These are phyloP conservation scores for Ceratobasidium sp. DNA, from an alignment of 1,284 basidiomycete species.

Conservation along the genomic window DNA sequence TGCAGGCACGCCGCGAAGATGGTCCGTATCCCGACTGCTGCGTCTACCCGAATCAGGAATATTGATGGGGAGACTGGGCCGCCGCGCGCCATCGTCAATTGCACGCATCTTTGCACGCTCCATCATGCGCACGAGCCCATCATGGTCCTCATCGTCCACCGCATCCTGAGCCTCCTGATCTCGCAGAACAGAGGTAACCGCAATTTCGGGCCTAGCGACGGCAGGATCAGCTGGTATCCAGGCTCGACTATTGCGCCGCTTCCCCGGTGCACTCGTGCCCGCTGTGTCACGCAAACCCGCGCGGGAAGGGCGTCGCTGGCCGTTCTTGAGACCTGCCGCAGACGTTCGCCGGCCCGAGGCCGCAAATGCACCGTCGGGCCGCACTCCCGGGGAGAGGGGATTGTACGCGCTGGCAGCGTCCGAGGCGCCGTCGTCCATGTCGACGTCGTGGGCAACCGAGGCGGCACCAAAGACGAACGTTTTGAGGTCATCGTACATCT, in stretches of 20 bases:
- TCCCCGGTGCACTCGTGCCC: neutral
- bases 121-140: conserved; percentile 51
- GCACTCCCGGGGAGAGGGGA: conserved; percentile 26
- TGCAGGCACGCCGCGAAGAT: neutral
- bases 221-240: conserved; percentile 39
- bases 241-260: conserved; percentile 35
- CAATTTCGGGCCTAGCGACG: conserved; percentile 37
- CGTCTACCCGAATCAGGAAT: conserved; percentile 33
- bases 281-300: conserved; percentile 7
- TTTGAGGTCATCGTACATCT: conserved; percentile 42
- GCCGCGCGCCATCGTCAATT: conserved; percentile 60
- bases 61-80: conserved; percentile 60
- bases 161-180: conserved; percentile 24
- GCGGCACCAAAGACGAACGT: conserved; percentile 39
- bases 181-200: conserved; percentile 28
- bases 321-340: conserved; percentile 15
- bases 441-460: conserved; percentile 27
- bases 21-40: conserved; percentile 18
- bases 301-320: neutral
- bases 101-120: conserved; percentile 61
- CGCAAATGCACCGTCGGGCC: conserved; percentile 4
- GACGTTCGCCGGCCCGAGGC: conserved; percentile 26
- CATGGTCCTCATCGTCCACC: conserved; percentile 51
- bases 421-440: conserved; percentile 39
- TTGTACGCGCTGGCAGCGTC: conserved; percentile 39